Percentiles rank a stretch among this genome's conserved stretches.
phyloP scores from a whole-genome alignment of 2,329 filamentous ascomycete genomes.

The Colletotrichum nymphaeae region DNA sequence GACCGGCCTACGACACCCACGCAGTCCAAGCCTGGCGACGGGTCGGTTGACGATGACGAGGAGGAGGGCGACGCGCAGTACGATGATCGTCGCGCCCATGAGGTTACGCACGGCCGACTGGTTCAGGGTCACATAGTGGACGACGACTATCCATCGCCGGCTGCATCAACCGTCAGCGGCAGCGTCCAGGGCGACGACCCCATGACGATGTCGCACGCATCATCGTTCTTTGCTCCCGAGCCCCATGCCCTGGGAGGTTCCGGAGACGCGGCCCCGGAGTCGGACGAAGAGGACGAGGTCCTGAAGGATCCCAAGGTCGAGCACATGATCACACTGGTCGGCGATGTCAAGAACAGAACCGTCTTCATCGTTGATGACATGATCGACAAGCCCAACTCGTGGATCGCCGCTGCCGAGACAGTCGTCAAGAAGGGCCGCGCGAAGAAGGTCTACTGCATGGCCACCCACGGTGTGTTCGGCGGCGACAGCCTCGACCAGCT shows the following conservation, averaged over 20 bases:
- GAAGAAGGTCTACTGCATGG: constrained; percentile 96
- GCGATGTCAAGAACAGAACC: constrained; percentile 87
- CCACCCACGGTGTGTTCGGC: constrained; percentile 94
- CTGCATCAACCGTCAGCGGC: constrained; percentile 75
- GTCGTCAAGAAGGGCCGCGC: constrained; percentile 93
- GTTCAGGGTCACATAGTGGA: constrained; percentile 96
- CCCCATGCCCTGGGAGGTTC: constrained; percentile 83
- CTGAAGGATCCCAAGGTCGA: constrained; percentile 84
- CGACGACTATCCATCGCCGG: constrained; percentile 88
- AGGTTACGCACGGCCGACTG: constrained; percentile 91
- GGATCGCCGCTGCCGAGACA: constrained; percentile 97
- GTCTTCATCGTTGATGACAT: constrained; percentile 99
- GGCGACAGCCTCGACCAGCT: constrained; percentile 90
- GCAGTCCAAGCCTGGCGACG: constrained; percentile 17
- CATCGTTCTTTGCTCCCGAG: constrained; percentile 81
- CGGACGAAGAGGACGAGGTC: constrained; percentile 94
- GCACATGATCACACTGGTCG: constrained; percentile 97
- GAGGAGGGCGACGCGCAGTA: constrained; percentile 65
- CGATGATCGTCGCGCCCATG: constrained; percentile 83
- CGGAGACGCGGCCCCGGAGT: constrained; percentile 82
- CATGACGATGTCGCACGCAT: constrained; percentile 84
- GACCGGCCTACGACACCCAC: constrained; percentile 29
- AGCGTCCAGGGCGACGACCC: constrained; percentile 78
- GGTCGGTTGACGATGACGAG: constrained; percentile 38
- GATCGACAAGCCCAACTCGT: constrained; percentile 97